These are phyloP conservation scores for Myxozyma neotropica DNA, from an alignment of 805 yeast genomes.

Conservation along the genomic window DNA sequence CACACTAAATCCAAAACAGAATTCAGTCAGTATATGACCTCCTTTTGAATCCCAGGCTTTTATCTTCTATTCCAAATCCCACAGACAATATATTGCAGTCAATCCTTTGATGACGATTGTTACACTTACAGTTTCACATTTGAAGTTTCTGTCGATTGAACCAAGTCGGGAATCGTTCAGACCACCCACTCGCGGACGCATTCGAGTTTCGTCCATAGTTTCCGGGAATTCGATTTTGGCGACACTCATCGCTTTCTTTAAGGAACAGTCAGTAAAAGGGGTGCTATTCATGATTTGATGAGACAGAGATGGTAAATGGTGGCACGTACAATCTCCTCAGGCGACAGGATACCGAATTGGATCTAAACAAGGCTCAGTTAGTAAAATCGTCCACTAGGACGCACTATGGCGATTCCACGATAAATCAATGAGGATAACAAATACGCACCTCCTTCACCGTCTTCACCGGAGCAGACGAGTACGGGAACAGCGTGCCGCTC, in stretches of 20 bases:
- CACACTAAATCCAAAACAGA: constrained; percentile 55
- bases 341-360: constrained; percentile 96
- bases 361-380: constrained; percentile 48
- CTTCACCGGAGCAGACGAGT: constrained; percentile 97
- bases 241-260: constrained; percentile 87
- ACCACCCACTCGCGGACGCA: constrained; percentile 95
- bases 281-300: background rate
- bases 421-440: background rate
- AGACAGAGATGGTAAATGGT: background rate
- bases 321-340: constrained; percentile 75
- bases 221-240: constrained; percentile 98
- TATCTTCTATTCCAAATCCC: background rate
- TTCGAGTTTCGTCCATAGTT: constrained; percentile 98
- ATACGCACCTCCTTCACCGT: constrained; percentile 85
- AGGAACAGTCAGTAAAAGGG: constrained; percentile 1
- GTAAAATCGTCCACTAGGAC: background rate
- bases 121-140: constrained; percentile 92
- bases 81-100: no score
- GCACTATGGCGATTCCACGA: background rate
- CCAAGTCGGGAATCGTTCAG: constrained; percentile 96
- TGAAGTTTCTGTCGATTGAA: constrained; percentile 93
- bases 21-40: background rate
- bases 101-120: no score
- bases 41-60: background rate
- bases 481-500: constrained; percentile 59